Conservation (phyloP, 169 alveolate genomes). For the Plasmodium knowlesi region DNA sequence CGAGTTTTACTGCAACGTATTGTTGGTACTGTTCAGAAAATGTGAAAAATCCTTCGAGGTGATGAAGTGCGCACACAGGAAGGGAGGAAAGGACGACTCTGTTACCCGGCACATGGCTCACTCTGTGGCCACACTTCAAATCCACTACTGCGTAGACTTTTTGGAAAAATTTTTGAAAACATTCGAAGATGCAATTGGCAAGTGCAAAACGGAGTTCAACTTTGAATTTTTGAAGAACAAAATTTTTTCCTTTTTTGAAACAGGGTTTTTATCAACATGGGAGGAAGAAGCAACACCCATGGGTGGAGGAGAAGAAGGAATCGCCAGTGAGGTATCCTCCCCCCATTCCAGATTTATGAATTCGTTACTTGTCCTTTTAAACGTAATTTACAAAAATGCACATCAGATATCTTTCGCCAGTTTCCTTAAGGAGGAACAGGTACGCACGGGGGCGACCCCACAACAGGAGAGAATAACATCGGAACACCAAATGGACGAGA, state of each 20-base stretch:
- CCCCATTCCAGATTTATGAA: slow-evolving; percentile 14
- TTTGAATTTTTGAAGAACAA: slow-evolving; percentile 47
- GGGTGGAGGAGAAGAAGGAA: neutral
- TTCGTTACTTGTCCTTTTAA: slow-evolving; percentile 38
- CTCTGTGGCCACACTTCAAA: neutral
- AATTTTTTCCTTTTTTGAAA: slow-evolving; percentile 19
- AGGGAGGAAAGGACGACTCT: neutral
- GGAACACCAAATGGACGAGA: neutral
- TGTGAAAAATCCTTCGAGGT: slow-evolving; percentile 10
- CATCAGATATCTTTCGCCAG: slow-evolving; percentile 12
- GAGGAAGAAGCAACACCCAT: neutral
- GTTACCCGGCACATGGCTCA: neutral
- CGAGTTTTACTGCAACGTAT: slow-evolving; percentile 47
- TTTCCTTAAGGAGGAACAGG: slow-evolving; percentile 3
- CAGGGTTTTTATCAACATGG: slow-evolving; percentile 6
- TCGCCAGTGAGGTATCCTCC: neutral
- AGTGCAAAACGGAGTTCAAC: slow-evolving; percentile 28
- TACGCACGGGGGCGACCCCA: neutral
- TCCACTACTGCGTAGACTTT: slow-evolving; percentile 8
- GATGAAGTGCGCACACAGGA: neutral
- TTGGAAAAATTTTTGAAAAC: slow-evolving; percentile 22
- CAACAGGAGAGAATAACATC: neutral
- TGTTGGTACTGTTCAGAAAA: slow-evolving; percentile 6
- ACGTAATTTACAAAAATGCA: slow-evolving; percentile 27
- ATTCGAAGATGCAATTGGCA: slow-evolving; percentile 23